phyloP scores from a whole-genome alignment of 495 filamentous ascomycete genomes.

The Aspergillus kassunensis region DNA sequence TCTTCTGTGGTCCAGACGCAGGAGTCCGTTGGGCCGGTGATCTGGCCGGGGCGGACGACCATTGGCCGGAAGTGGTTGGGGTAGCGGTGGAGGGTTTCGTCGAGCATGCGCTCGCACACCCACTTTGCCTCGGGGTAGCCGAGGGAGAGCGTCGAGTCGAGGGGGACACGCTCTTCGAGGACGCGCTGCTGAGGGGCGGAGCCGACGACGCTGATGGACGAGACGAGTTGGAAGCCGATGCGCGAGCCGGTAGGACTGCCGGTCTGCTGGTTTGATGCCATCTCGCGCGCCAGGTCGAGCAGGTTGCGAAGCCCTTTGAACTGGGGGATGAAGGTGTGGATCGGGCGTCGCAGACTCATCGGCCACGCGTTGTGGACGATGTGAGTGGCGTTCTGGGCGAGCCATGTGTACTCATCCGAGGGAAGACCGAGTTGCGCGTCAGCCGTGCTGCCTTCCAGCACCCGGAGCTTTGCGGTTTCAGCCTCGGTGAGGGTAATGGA shows the following conservation, averaged over 20 bases:
- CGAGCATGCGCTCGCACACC: conserved; percentile 25
- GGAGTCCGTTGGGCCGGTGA: conserved; percentile 44
- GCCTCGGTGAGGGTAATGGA: conserved; percentile 27
- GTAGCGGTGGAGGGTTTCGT: neutral
- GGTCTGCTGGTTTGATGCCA: conserved; percentile 1
- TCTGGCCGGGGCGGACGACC: conserved; percentile 44
- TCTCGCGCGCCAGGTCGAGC: conserved; percentile 38
- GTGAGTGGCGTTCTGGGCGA: conserved; percentile 42
- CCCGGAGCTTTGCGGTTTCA: conserved; percentile 23
- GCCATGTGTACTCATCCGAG: conserved; percentile 28
- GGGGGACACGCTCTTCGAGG: conserved; percentile 17
- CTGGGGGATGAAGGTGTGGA: conserved; percentile 45
- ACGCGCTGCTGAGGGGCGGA: conserved; percentile 29
- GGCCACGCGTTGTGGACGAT: conserved; percentile 57
- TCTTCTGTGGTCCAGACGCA: conserved; percentile 52
- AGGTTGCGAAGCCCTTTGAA: conserved; percentile 46
- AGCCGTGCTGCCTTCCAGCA: conserved; percentile 34
- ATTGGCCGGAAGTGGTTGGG: conserved; percentile 35
- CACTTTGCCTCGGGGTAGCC: conserved; percentile 51
- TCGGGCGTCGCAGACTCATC: conserved; percentile 44
- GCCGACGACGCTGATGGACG: conserved; percentile 43
- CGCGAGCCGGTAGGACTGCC: conserved; percentile 30
- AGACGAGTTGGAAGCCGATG: conserved; percentile 47
- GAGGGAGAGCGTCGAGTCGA: conserved; percentile 33
- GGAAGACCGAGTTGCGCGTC: conserved; percentile 45